These are phyloP conservation scores for Trichoderma endophyticum DNA, from an alignment of 2,329 filamentous ascomycete species.

Conservation along the genomic window DNA sequence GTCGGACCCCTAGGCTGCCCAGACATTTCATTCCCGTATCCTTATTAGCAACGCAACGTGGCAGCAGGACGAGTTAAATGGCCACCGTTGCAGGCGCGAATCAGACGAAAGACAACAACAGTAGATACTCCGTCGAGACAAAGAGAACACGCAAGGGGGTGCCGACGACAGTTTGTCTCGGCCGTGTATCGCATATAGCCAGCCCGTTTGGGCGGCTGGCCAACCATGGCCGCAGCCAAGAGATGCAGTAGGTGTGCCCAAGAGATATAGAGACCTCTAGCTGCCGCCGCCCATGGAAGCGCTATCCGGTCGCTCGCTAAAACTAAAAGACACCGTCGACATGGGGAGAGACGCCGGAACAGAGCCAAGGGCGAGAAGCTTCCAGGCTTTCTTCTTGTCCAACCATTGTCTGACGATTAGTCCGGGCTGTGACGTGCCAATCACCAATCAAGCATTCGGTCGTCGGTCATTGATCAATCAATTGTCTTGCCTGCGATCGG, in stretches of 20 bases:
- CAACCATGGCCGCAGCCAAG: neutral
- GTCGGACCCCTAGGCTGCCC: neutral
- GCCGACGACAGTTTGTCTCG: neutral
- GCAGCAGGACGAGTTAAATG: neutral
- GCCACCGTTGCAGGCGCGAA: neutral
- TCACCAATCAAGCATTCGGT: neutral
- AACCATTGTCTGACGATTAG: neutral
- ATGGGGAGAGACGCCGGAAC: neutral
- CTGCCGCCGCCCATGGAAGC: neutral
- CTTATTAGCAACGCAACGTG: neutral
- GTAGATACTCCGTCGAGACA: neutral
- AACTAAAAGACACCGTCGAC: neutral
- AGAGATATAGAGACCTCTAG: neutral
- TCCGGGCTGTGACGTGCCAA: neutral
- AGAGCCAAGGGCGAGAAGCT: conserved; percentile 2
- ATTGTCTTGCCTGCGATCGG: neutral
- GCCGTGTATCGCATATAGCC: neutral
- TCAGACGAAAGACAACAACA: neutral
- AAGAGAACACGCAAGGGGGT: neutral
- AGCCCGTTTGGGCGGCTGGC: neutral
- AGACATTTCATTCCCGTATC: neutral
- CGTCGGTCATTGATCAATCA: neutral
- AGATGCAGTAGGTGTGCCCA: neutral
- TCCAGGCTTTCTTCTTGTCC: neutral
- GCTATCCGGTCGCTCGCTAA: neutral